These are phyloP conservation scores for Kodamaea lidongshanica DNA, from an alignment of 805 yeast genomes.

Conservation along the genomic window DNA sequence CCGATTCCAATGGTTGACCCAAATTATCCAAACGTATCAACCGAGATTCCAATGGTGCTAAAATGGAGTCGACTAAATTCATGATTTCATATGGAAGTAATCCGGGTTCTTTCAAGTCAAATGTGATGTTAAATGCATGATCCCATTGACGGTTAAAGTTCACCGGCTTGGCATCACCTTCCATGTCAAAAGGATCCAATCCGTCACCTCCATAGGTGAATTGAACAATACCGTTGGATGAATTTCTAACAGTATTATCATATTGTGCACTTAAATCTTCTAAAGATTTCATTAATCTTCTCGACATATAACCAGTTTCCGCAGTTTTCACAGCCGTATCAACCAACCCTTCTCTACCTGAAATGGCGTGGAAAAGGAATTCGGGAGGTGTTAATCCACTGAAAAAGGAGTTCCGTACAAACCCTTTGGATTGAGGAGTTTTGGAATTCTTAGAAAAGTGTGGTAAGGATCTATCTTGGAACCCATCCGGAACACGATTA, in stretches of 20 bases:
- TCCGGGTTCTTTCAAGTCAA: conserved; percentile 46
- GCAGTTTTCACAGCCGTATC: conserved; percentile 99
- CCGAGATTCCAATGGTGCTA: conserved; percentile 55
- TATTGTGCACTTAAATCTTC: conserved; percentile 93
- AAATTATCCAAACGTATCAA: conserved; percentile 67
- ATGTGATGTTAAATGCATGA: conserved; percentile 75
- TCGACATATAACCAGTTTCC: conserved; percentile 97
- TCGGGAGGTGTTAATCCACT: conserved; percentile 96
- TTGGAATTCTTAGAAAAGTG: conserved; percentile 94
- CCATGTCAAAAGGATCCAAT: conserved; percentile 97
- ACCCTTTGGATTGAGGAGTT: conserved; percentile 97
- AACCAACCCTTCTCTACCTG: conserved; percentile 98
- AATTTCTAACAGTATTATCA: conserved; percentile 91
- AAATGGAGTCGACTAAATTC: conserved; percentile 46
- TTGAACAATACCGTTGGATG: conserved; percentile 94
- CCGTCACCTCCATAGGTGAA: conserved; percentile 99
- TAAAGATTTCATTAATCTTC: conserved; percentile 94
- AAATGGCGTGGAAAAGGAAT: conserved; percentile 95
- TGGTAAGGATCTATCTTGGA: conserved; percentile 96
- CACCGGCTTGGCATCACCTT: conserved; percentile 96
- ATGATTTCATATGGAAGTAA: conserved; percentile 67
- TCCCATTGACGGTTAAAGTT: conserved; percentile 93
- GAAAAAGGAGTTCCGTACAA: conserved; percentile 91
- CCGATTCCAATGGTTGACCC: conserved; percentile 47
- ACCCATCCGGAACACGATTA: conserved; percentile 99